These are phyloP conservation scores for Prunella vulgaris DNA, from an alignment of 257 asterid genomes.

Conservation along the genomic window DNA sequence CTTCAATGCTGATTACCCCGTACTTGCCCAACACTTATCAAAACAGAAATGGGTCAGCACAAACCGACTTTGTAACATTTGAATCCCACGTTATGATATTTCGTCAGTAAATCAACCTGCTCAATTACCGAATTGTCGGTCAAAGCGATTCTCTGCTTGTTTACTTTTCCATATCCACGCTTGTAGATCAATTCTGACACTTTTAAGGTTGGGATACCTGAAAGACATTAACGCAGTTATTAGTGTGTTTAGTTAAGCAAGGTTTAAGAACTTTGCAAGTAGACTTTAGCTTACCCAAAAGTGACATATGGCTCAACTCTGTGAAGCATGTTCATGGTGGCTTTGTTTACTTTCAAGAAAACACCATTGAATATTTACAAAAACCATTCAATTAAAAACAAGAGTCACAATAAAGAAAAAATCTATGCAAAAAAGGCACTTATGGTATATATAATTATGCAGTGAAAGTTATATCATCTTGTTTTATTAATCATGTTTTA, in stretches of 20 bases:
- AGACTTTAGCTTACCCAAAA: slow-evolving; percentile 40
- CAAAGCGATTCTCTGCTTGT: slow-evolving; percentile 69
- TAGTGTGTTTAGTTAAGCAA: neutral
- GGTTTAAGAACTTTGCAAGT: neutral
- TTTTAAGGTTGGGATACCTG: slow-evolving; percentile 70
- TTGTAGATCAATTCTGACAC: slow-evolving; percentile 62
- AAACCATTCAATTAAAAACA: too few relatives aligned
- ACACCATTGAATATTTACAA: slow-evolving; percentile 69
- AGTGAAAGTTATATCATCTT: neutral
- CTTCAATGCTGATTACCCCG: slow-evolving; percentile 49
- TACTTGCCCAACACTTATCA: slow-evolving; percentile 41
- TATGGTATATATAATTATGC: neutral
- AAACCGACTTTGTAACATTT: neutral
- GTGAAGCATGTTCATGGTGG: slow-evolving; percentile 68
- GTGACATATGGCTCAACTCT: slow-evolving; percentile 79
- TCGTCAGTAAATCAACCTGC: slow-evolving; percentile 34
- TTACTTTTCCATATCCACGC: slow-evolving; percentile 66
- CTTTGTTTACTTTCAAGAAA: slow-evolving; percentile 71
- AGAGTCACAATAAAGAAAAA: neutral
- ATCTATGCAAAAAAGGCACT: neutral
- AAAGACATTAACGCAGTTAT: neutral
- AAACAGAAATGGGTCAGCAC: neutral
- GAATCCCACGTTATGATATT: neutral
- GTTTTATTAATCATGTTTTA: neutral
- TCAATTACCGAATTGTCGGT: slow-evolving; percentile 63